These are phyloP conservation scores for Xylariaceae sp. DNA, from an alignment of 2,329 filamentous ascomycete species.

Conservation along the genomic window DNA sequence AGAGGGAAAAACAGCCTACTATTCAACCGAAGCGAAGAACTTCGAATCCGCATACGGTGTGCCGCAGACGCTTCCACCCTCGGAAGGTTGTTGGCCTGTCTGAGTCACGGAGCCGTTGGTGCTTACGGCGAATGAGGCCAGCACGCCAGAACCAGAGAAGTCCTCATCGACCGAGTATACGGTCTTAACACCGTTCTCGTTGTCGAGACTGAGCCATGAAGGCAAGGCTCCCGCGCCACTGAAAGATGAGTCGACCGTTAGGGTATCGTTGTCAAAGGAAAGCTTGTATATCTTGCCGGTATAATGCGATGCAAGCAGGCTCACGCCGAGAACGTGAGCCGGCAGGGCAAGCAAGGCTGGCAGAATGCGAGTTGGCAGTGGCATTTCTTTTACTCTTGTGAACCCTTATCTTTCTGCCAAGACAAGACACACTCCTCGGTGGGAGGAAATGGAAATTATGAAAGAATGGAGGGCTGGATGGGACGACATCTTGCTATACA, in stretches of 20 bases:
- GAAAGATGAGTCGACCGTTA: conserved; percentile 30
- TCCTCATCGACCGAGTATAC: conserved; percentile 40
- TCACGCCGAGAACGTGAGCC: conserved; percentile 29
- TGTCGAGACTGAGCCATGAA: conserved; percentile 38
- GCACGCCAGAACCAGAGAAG: conserved; percentile 35
- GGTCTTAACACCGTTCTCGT: conserved; percentile 25
- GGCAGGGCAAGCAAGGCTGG: conserved; percentile 23
- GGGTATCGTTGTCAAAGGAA: conserved; percentile 27
- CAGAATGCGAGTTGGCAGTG: conserved; percentile 22
- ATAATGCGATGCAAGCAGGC: conserved; percentile 39
- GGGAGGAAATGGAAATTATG: conserved; percentile 3
- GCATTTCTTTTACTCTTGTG: conserved; percentile 17
- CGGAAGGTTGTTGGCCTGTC: conserved; percentile 32
- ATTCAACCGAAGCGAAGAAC: conserved; percentile 43
- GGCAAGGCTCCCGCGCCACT: conserved; percentile 36
- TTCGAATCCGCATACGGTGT: conserved; percentile 38
- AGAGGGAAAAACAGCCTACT: conserved; percentile 33
- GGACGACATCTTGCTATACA: conserved; percentile 17
- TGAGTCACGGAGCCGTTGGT: conserved; percentile 33
- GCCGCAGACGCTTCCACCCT: conserved; percentile 40
- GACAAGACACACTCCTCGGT: conserved; percentile 16
- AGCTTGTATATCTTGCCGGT: conserved; percentile 39
- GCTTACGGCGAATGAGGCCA: conserved; percentile 35
- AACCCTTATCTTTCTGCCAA: conserved; percentile 16
- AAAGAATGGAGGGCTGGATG: conserved; percentile 9